Percentiles rank a stretch among this genome's conserved stretches.
phyloP scores from a whole-genome alignment of 2,329 filamentous ascomycete species.

The Calonectria hawksworthii region DNA sequence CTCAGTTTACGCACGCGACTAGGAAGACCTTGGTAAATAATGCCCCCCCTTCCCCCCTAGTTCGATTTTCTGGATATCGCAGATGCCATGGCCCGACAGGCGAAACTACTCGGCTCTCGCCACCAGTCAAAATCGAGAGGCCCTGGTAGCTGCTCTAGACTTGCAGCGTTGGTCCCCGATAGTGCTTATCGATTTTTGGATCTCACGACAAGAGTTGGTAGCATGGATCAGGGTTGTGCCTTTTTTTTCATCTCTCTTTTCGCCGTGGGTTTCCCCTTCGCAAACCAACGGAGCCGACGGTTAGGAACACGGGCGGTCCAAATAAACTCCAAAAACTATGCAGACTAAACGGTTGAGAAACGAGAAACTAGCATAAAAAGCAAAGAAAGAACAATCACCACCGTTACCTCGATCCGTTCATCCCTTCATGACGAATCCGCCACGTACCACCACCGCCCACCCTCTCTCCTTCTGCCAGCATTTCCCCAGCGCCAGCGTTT shows the following conservation, averaged over 20 bases:
- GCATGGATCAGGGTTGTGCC: neutral
- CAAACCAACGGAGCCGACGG: neutral
- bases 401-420: neutral
- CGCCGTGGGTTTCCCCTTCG: neutral
- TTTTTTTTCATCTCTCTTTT: neutral
- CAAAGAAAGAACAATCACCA: neutral
- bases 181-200: conserved; percentile 19
- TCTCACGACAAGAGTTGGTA: conserved; percentile 4
- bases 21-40: neutral
- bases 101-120: conserved; percentile 8
- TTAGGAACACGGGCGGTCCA: neutral
- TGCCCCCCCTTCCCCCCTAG: neutral
- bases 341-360: too few species aligned
- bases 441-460: neutral
- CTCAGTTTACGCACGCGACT: neutral
- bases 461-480: neutral
- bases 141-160: conserved; percentile 9
- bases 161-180: conserved; percentile 12
- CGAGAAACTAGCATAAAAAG: neutral
- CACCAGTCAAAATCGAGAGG: conserved; percentile 1
- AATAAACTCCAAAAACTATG: neutral
- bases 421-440: neutral
- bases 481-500: neutral
- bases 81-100: neutral
- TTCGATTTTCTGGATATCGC: conserved; percentile 2